A percentile compares a stretch with the other conserved stretches of the same genome.
These are phyloP conservation scores for Capsicum pubescens DNA, from an alignment of 257 asterid genomes.

Conservation along the genomic window DNA sequence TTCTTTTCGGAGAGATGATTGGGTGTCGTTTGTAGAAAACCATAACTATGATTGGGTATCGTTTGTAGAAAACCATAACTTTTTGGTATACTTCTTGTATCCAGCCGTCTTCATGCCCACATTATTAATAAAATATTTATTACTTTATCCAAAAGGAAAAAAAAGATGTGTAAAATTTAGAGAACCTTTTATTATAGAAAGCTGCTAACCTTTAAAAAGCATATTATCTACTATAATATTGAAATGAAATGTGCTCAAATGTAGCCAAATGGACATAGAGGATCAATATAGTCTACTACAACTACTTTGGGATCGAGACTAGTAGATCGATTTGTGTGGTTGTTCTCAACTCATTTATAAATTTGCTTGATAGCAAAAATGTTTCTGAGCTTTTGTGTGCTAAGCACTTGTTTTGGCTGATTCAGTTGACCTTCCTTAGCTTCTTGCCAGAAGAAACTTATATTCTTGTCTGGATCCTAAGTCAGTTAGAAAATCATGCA, in stretches of 20 bases:
- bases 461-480: neutral
- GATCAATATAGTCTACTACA: neutral
- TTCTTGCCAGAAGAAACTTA: neutral
- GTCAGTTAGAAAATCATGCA: neutral
- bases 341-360: neutral
- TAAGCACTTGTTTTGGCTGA: neutral
- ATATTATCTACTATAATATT: neutral
- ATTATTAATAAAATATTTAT: neutral
- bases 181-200: neutral
- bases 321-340: neutral
- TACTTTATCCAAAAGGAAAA: neutral
- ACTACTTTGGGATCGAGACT: neutral
- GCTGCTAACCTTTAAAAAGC: neutral
- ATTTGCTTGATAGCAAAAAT: neutral
- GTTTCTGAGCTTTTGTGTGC: neutral
- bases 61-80: neutral
- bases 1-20: neutral
- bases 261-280: neutral
- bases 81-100: neutral
- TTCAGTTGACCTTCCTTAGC: neutral
- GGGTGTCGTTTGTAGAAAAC: neutral
- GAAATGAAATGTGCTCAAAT: slow-evolving; percentile 13
- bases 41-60: neutral
- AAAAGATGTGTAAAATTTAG: neutral
- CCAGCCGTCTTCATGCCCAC: neutral